A percentile compares a stretch with the other conserved stretches of the same genome.
These are phyloP conservation scores for Galeopsis tetrahit DNA, from an alignment of 257 asterid genomes.

Conservation along the genomic window DNA sequence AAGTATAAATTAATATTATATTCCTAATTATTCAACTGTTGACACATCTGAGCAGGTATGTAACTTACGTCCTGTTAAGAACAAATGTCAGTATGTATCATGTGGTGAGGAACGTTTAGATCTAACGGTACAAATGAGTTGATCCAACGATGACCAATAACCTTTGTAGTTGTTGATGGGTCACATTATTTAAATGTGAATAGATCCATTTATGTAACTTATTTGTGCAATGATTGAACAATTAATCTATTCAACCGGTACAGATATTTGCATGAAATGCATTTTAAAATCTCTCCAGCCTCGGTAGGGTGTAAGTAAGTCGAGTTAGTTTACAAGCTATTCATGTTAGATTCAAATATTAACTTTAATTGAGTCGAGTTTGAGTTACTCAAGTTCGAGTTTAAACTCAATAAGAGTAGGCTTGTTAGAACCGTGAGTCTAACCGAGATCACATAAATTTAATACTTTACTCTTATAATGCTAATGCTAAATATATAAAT, in stretches of 20 bases:
- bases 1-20: background rate
- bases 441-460: too few species aligned
- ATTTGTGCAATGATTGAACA: slow-evolving; percentile 36
- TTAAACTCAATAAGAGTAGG: too few species aligned
- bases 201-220: slow-evolving; percentile 12
- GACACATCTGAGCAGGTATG: slow-evolving; percentile 34
- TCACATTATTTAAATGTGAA: slow-evolving; percentile 30
- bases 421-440: too few species aligned
- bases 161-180: slow-evolving; percentile 45
- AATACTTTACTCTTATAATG: too few species aligned
- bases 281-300: background rate
- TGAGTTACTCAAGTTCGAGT: too few species aligned
- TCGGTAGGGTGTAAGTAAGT: background rate
- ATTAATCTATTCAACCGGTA: background rate
- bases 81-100: slow-evolving; percentile 13
- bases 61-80: slow-evolving; percentile 2
- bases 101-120: slow-evolving; percentile 24
- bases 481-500: too few species aligned
- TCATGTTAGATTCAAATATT: too few species aligned
- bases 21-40: slow-evolving; percentile 11
- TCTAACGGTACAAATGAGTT: slow-evolving; percentile 24
- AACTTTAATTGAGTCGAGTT: too few species aligned
- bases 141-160: slow-evolving; percentile 40
- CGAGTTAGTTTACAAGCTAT: too few species aligned
- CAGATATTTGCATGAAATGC: slow-evolving; percentile 6